Percentiles rank a stretch among this genome's conserved stretches.
These are phyloP conservation scores for Beauveria sp. DNA, from an alignment of 2,329 filamentous ascomycete genomes.

Conservation along the genomic window DNA sequence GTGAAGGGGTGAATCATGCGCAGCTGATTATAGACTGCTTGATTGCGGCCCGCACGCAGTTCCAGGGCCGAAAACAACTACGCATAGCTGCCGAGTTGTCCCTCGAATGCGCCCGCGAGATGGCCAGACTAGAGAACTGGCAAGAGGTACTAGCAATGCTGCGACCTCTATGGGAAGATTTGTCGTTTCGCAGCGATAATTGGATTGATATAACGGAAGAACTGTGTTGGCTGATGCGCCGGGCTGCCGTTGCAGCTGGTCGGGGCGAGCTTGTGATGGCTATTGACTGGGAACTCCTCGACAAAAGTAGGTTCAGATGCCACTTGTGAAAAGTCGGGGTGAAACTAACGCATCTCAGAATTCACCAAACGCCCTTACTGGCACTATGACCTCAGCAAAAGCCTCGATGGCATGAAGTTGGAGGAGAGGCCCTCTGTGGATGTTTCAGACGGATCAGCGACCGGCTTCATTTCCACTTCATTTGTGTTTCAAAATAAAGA, in stretches of 20 bases:
- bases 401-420: constrained; percentile 41
- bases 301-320: constrained; percentile 40
- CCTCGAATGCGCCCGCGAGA: constrained; percentile 50
- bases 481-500: constrained; percentile 53
- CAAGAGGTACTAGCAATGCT: constrained; percentile 46
- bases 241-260: constrained; percentile 44
- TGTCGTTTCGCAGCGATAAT: constrained; percentile 48
- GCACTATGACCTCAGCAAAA: constrained; percentile 53
- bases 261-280: constrained; percentile 50
- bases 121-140: constrained; percentile 43
- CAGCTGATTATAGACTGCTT: constrained; percentile 47
- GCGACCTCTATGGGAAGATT: constrained; percentile 49
- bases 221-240: constrained; percentile 52
- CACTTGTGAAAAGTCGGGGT: background rate
- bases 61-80: constrained; percentile 43
- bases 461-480: constrained; percentile 46
- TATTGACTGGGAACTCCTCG: constrained; percentile 59
- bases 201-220: constrained; percentile 55
- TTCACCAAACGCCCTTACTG: constrained; percentile 48
- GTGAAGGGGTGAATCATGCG: constrained; percentile 46
- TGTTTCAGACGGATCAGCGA: constrained; percentile 41
- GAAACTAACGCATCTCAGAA: constrained; percentile 25
- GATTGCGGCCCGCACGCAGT: constrained; percentile 44
- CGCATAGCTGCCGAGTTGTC: constrained; percentile 49
- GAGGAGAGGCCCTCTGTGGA: constrained; percentile 41